Base-by-base conservation (phyloP, 2,329 filamentous ascomycete species). In the Aureobasidium melanogenum region DNA sequence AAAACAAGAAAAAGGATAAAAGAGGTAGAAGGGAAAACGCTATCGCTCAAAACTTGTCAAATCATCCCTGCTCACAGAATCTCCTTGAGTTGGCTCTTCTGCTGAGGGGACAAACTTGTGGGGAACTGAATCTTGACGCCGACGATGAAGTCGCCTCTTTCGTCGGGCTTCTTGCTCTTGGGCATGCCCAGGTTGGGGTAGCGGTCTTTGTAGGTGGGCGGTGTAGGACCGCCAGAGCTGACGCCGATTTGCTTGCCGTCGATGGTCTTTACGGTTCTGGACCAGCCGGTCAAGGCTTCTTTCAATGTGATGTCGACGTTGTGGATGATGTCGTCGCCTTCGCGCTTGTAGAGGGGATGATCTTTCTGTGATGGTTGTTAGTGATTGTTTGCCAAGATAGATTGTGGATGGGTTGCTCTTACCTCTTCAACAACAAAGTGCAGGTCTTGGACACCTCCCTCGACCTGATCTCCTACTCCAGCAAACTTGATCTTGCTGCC, bases 401-500 rank as follows among this genome's bases (percentile, higher is more conserved):
- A n/a, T 41, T 41, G 36, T 19, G 7, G 8, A 2, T 28, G 5
- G 19, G 14, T 10, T 15, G 19, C 8, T 28, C 58, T 60, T 60
- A 60, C 58, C 58, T 97, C 93, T 75, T 91, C 88, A 24, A 99
- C 84, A 62, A 99, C 88, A 69, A 99, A 96, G 73, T 97, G 92
- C 57, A 99, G 76, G 75, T 99, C 94, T 74, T 99, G 94, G 63
- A 91, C 89, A 15, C 93, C 93, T 44, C 94, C 94, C 71, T 97
- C 94, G 64, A 96, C 91, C 73, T 97, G 92, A 74, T 99, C 94
- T 12, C 94, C 94, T n/a, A 99, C 92, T 44, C 93, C 91, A 71
- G 89, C 89, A 72, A 96, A 99, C 77, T 97, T 97, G 76, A 99
- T 96, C 81, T 97, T 99, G 70, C 90, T 96, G 32, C 94, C 94